Conservation (phyloP, 148 eudicot species). For the Rhododendron williamsianum region DNA sequence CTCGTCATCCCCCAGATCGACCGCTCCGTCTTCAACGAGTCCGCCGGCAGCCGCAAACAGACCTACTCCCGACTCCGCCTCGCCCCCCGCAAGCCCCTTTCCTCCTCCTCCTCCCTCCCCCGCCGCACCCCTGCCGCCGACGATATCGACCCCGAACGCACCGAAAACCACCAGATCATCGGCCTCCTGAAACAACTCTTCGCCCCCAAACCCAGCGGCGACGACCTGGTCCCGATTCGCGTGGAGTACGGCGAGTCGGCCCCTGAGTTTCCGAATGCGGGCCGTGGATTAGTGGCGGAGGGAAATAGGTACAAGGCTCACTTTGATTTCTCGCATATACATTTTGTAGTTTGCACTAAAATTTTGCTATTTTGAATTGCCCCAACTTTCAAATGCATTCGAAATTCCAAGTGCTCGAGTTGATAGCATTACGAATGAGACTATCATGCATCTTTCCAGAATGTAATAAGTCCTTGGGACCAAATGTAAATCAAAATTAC, state of each 20-base stretch:
- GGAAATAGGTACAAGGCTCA: not conserved
- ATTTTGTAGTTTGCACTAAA: not conserved
- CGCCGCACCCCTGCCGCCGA: constrained; percentile 11
- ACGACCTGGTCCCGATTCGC: constrained; percentile 30
- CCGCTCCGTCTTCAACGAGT: constrained; percentile 80
- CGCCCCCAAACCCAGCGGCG: constrained; percentile 9
- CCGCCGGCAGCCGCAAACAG: constrained; percentile 87
- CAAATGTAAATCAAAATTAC: not conserved
- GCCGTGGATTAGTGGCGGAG: not conserved
- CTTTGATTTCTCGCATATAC: not conserved
- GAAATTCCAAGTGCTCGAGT: not conserved
- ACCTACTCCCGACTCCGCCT: constrained; percentile 89
- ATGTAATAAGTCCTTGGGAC: not conserved
- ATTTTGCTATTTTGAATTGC: not conserved
- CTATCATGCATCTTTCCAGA: no score
- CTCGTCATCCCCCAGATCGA: constrained; percentile 80
- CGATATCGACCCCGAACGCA: constrained; percentile 36
- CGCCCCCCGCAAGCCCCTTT: constrained; percentile 41
- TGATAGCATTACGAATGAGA: not conserved
- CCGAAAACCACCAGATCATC: constrained; percentile 50
- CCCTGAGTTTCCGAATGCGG: not conserved
- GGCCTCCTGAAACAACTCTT: constrained; percentile 49
- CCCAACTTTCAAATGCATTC: not conserved
- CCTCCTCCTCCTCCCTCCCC: constrained; percentile 13
- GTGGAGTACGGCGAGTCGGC: constrained; percentile 30